These are phyloP conservation scores for Barnettozyma pratensis DNA, from an alignment of 805 yeast species.

Conservation along the genomic window DNA sequence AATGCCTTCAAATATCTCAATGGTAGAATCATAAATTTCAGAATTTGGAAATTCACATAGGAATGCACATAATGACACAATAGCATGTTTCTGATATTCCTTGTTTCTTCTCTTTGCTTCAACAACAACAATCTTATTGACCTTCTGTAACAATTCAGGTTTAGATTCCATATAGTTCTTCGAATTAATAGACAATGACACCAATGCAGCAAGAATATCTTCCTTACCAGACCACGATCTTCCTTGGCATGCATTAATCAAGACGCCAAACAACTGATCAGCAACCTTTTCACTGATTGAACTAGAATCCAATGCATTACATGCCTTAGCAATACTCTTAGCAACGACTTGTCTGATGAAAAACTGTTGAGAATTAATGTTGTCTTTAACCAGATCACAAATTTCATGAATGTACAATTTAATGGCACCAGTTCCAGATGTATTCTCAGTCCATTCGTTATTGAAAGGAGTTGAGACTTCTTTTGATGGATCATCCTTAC, in stretches of 20 bases:
- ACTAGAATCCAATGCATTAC: constrained; percentile 37
- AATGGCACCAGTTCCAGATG: constrained; percentile 70
- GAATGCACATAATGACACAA: constrained; percentile 49
- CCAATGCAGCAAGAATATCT: constrained; percentile 62
- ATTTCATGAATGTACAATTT: constrained; percentile 70
- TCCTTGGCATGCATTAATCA: constrained; percentile 63
- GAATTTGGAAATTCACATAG: constrained; percentile 32
- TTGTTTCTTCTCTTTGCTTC: constrained; percentile 69
- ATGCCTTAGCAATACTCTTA: constrained; percentile 53
- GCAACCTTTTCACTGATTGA: constrained; percentile 19
- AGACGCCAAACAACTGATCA: constrained; percentile 40
- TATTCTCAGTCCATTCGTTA: constrained; percentile 71
- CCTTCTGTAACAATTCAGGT: constrained; percentile 28
- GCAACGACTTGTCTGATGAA: constrained; percentile 67
- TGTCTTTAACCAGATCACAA: constrained; percentile 39
- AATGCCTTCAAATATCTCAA: constrained; percentile 26
- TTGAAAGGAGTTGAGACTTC: constrained; percentile 46
- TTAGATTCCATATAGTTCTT: constrained; percentile 29
- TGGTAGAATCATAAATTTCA: constrained; percentile 30
- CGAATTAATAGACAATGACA: constrained; percentile 47
- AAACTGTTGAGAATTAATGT: constrained; percentile 57
- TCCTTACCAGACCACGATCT: constrained; percentile 91
- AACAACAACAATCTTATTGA: constrained; percentile 41
- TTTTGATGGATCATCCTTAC: constrained; percentile 56
- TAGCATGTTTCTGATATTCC: constrained; percentile 53